Conservation (phyloP, 2,329 filamentous ascomycete genomes). For the Metarhizium anisopliae region DNA sequence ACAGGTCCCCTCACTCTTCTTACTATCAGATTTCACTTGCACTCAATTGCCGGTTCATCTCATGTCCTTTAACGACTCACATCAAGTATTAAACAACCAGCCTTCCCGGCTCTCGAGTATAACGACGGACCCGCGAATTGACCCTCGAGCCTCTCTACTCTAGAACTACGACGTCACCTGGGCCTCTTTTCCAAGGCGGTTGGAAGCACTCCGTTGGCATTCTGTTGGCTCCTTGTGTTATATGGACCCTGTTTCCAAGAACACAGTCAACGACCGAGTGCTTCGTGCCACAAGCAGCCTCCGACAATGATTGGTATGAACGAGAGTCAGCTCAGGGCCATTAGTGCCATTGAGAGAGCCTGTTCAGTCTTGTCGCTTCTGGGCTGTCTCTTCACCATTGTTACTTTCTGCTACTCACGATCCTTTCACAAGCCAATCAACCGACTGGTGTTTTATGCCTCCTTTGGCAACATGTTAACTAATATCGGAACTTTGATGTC, state of each 20-base stretch:
- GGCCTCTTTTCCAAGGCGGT: not conserved
- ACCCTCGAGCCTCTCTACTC: not conserved
- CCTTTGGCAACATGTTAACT: constrained; percentile 69
- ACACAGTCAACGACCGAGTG: no score
- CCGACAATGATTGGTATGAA: not conserved
- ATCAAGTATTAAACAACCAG: not conserved
- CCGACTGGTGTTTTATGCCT: constrained; percentile 73
- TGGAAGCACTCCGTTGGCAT: not conserved
- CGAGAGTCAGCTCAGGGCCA: constrained; percentile 36
- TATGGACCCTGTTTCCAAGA: no score
- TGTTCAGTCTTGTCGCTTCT: constrained; percentile 63
- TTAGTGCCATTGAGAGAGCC: constrained; percentile 56
- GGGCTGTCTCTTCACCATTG: constrained; percentile 62
- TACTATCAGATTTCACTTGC: not conserved
- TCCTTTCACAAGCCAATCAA: constrained; percentile 83
- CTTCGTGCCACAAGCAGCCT: no score
- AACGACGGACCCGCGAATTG: not conserved
- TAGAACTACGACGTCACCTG: not conserved
- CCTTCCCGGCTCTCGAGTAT: not conserved
- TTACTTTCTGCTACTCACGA: constrained; percentile 58
- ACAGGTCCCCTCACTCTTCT: not conserved
- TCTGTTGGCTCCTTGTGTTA: not conserved
- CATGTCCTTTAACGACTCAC: not conserved
- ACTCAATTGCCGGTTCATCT: not conserved
- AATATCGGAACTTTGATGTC: constrained; percentile 72